Conservation (phyloP, 768 basidiomycete species). For the Collybiopsis confluens region DNA sequence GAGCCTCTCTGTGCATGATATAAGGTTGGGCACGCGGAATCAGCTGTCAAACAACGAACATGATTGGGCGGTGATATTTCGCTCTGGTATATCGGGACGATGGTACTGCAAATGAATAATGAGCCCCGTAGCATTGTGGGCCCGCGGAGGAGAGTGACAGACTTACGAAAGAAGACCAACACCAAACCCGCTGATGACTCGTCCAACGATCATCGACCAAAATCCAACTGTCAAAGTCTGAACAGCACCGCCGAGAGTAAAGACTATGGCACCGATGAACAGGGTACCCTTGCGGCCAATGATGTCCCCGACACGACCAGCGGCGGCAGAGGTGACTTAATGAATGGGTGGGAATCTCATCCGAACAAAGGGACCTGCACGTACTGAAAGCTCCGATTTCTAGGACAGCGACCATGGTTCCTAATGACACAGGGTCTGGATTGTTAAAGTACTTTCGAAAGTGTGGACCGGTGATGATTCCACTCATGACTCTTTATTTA, state of each 20-base stretch:
- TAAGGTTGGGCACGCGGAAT: not conserved
- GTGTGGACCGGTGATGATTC: slow-evolving; percentile 85
- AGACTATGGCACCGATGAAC: slow-evolving; percentile 76
- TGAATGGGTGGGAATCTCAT: slow-evolving; percentile 1
- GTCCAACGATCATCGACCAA: slow-evolving; percentile 70
- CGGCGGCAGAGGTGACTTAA: slow-evolving; percentile 82
- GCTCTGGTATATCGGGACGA: slow-evolving; percentile 92
- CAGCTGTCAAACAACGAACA: slow-evolving; percentile 36
- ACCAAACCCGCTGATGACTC: slow-evolving; percentile 69
- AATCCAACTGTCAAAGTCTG: slow-evolving; percentile 83
- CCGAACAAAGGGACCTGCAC: slow-evolving; percentile 20
- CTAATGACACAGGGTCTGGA: slow-evolving; percentile 69
- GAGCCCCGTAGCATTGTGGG: not conserved
- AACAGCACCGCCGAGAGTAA: slow-evolving; percentile 80
- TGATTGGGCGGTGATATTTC: slow-evolving; percentile 93
- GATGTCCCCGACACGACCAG: slow-evolving; percentile 83
- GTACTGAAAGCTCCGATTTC: slow-evolving; percentile 89
- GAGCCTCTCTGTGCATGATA: slow-evolving; percentile 68
- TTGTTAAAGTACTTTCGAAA: slow-evolving; percentile 80
- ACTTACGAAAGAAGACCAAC: slow-evolving; percentile 75
- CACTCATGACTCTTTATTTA: slow-evolving; percentile 89
- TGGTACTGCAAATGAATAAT: too few species aligned
- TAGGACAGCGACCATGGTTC: slow-evolving; percentile 95
- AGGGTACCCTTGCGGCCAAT: slow-evolving; percentile 85
- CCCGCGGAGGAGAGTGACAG: not conserved